Percentiles rank a stretch among this genome's conserved stretches.
Evolutionary conservation across 2,329 filamentous ascomycete genomes (phyloP).

Genomic region (Penicillium freii): DNA sequence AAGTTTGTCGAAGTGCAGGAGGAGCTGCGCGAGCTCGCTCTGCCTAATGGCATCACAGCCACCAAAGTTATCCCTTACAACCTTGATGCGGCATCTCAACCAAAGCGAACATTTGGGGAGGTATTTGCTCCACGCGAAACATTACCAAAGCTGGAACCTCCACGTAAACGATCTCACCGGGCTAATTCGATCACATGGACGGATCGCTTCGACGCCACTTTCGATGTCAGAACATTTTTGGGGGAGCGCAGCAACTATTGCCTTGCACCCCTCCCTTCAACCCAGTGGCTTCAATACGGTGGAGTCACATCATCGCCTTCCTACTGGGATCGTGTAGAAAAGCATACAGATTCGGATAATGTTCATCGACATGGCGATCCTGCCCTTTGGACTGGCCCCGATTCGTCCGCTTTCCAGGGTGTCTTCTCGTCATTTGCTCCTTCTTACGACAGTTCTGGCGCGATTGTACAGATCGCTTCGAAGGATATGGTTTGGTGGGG

Average conservation of each 20-base stretch:
- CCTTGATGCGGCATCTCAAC: conserved; percentile 29
- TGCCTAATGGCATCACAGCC: conserved; percentile 73
- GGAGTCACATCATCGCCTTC: conserved; percentile 38
- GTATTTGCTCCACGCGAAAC: conserved; percentile 44
- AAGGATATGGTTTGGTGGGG: conserved; percentile 50
- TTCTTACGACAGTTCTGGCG: conserved; percentile 45
- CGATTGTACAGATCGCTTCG: conserved; percentile 43
- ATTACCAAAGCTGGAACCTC: conserved; percentile 41
- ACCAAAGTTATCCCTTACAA: conserved; percentile 62
- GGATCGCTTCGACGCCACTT: conserved; percentile 41
- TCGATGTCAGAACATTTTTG: conserved; percentile 34
- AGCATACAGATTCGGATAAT: conserved; percentile 27
- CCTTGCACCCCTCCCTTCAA: conserved; percentile 40
- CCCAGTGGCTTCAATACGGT: conserved; percentile 47
- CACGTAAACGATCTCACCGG: conserved; percentile 38
- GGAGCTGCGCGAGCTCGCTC: conserved; percentile 60
- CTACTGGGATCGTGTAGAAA: conserved; percentile 40
- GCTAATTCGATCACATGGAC: conserved; percentile 39
- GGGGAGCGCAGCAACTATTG: conserved; percentile 43
- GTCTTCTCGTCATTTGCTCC: conserved; percentile 52
- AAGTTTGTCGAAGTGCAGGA: conserved; percentile 43
- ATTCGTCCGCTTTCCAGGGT: conserved; percentile 40
- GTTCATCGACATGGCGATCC: conserved; percentile 28
- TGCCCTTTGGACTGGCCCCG: conserved; percentile 32
- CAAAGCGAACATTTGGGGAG: conserved; percentile 44